phyloP scores from a whole-genome alignment of 495 filamentous ascomycete species.

The Penicillium simplicissimum region DNA sequence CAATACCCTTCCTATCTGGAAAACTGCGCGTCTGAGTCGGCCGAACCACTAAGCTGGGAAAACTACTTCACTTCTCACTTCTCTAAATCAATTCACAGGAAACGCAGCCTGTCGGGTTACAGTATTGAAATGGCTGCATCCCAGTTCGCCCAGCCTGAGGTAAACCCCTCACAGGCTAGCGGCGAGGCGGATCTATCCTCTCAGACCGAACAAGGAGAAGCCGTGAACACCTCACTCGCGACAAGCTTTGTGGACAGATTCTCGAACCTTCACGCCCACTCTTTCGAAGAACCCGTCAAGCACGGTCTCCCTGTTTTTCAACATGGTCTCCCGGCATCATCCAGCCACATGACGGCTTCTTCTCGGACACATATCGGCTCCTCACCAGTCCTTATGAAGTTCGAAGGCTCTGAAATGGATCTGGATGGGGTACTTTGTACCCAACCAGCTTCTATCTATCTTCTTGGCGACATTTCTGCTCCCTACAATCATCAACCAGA shows the following conservation, averaged over 20 bases:
- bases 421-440: neutral
- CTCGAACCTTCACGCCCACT: slow-evolving; percentile 32
- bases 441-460: neutral
- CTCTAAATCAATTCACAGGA: slow-evolving; percentile 35
- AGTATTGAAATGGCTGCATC: slow-evolving; percentile 34
- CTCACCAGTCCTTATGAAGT: slow-evolving; percentile 12
- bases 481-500: neutral
- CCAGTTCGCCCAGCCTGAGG: slow-evolving; percentile 16
- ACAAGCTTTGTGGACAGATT: slow-evolving; percentile 33
- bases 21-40: slow-evolving; percentile 16
- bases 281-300: slow-evolving; percentile 19
- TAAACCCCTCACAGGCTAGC: neutral
- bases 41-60: slow-evolving; percentile 33
- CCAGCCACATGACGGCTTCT: neutral
- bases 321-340: slow-evolving; percentile 6
- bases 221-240: slow-evolving; percentile 28
- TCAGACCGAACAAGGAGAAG: neutral
- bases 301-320: slow-evolving; percentile 7
- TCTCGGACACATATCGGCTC: neutral
- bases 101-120: slow-evolving; percentile 35
- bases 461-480: neutral
- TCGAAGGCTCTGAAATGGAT: slow-evolving; percentile 2
- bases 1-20: slow-evolving; percentile 40
- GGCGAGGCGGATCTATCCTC: neutral
- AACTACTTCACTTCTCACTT: slow-evolving; percentile 34